phyloP scores from a whole-genome alignment of 2,329 filamentous ascomycete genomes.

The Arthrobotrys conoides region DNA sequence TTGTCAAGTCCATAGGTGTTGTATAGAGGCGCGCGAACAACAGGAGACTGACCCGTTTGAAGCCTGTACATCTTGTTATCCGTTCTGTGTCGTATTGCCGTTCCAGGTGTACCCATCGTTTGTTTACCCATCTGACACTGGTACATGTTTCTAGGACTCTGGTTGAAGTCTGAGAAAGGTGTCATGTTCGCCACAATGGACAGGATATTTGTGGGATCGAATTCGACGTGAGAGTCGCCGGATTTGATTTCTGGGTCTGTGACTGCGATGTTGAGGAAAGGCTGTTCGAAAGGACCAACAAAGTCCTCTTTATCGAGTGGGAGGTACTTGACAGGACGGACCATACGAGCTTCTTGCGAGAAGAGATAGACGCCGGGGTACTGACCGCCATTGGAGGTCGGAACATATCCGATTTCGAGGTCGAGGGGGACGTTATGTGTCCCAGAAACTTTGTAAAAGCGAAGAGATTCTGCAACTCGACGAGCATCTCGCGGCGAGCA shows the following conservation, averaged over 20 bases:
- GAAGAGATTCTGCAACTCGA: slow-evolving; percentile 85
- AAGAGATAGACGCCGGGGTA: slow-evolving; percentile 97
- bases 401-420: slow-evolving; percentile 92
- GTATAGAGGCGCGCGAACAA: slow-evolving; percentile 91
- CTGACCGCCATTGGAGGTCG: slow-evolving; percentile 88
- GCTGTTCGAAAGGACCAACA: slow-evolving; percentile 94
- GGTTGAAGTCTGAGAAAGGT: slow-evolving; percentile 98
- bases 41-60: slow-evolving; percentile 94
- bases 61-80: slow-evolving; percentile 98
- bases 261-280: slow-evolving; percentile 97
- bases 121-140: slow-evolving; percentile 99
- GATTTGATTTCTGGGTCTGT: slow-evolving; percentile 88
- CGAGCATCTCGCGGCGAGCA: slow-evolving; percentile 87
- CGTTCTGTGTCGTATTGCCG: slow-evolving; percentile 85
- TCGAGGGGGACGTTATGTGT: slow-evolving; percentile 83
- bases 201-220: slow-evolving; percentile 93
- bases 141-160: slow-evolving; percentile 99
- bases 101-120: slow-evolving; percentile 96
- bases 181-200: slow-evolving; percentile 99
- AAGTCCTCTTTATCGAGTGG: slow-evolving; percentile 87
- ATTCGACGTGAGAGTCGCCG: slow-evolving; percentile 93
- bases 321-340: slow-evolving; percentile 91
- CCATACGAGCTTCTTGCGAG: slow-evolving; percentile 86
- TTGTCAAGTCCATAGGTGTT: slow-evolving; percentile 98
- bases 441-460: slow-evolving; percentile 96